Conservation (phyloP, 805 yeast species). For the Wickerhamiella parazyma region DNA sequence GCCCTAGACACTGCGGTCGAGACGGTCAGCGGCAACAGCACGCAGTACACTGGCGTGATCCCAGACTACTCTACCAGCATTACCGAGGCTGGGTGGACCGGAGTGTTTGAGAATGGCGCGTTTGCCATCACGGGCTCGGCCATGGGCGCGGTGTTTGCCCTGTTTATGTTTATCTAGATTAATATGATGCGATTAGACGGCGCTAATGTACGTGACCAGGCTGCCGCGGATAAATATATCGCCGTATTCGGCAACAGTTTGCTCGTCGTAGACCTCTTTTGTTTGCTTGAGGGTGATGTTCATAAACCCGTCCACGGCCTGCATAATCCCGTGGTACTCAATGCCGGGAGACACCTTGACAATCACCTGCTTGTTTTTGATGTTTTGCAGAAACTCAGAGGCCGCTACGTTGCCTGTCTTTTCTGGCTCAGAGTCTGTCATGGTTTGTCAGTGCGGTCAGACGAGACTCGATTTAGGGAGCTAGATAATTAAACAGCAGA, state of each 20-base stretch:
- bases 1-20: constrained; percentile 1
- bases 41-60: not conserved
- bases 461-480: too few species aligned
- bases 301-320: constrained; percentile 94
- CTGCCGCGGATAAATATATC: constrained; percentile 83
- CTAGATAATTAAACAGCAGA: too few species aligned
- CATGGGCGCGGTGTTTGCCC: constrained; percentile 3
- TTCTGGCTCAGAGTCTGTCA: constrained; percentile 2
- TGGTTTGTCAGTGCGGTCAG: too few species aligned
- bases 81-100: constrained; percentile 1
- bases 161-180: constrained; percentile 1
- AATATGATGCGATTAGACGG: constrained; percentile 13
- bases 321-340: constrained; percentile 62
- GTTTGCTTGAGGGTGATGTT: constrained; percentile 77
- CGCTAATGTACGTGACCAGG: constrained; percentile 31
- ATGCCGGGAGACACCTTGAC: constrained; percentile 82
- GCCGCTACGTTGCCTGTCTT: constrained; percentile 19
- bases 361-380: constrained; percentile 65
- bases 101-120: constrained; percentile 2
- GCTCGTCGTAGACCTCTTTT: constrained; percentile 45
- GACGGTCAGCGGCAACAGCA: not conserved
- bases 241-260: constrained; percentile 41
- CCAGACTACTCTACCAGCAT: not conserved
- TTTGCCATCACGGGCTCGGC: not conserved
- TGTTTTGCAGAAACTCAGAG: constrained; percentile 47